Percentiles rank a stretch among this genome's conserved stretches.
phyloP scores from a whole-genome alignment of 306 rosid genomes.

The Hippophae tibetana region DNA sequence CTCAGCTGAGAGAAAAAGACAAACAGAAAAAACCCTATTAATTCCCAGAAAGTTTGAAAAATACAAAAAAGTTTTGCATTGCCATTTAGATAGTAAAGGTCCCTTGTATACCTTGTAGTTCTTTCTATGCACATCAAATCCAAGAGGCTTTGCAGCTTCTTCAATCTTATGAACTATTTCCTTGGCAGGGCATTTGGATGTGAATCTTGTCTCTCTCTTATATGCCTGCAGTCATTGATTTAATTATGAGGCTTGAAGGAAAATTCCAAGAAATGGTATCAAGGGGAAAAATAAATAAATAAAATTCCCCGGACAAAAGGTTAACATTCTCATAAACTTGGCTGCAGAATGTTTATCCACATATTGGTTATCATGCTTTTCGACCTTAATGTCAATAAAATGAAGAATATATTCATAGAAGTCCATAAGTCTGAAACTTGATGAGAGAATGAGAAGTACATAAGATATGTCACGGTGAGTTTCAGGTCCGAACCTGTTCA shows the following conservation, averaged over 20 bases:
- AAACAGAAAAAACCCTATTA: neutral
- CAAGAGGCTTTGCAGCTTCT: conserved; percentile 97
- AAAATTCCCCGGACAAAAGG: neutral
- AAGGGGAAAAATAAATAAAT: neutral
- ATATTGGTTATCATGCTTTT: too few relatives aligned
- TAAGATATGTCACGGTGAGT: conserved; percentile 4
- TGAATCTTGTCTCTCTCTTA: conserved; percentile 96
- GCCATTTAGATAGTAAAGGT: conserved; percentile 1
- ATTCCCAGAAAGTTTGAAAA: neutral
- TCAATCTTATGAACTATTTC: conserved; percentile 89
- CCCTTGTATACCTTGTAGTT: conserved; percentile 64
- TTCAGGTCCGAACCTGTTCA: conserved; percentile 58
- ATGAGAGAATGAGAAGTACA: neutral
- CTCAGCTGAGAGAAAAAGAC: conserved; percentile 52
- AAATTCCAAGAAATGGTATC: neutral
- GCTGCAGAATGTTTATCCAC: too few relatives aligned
- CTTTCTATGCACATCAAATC: conserved; percentile 92
- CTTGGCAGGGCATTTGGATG: conserved; percentile 76
- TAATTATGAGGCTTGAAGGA: neutral
- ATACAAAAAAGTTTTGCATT: neutral
- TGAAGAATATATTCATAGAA: neutral
- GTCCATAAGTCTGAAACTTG: neutral
- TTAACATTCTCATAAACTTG: too few relatives aligned
- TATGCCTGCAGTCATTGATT: conserved; percentile 41
- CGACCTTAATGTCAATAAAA: too few relatives aligned